Base-by-base conservation (phyloP, 306 rosid species). In the Quillaja saponaria region DNA sequence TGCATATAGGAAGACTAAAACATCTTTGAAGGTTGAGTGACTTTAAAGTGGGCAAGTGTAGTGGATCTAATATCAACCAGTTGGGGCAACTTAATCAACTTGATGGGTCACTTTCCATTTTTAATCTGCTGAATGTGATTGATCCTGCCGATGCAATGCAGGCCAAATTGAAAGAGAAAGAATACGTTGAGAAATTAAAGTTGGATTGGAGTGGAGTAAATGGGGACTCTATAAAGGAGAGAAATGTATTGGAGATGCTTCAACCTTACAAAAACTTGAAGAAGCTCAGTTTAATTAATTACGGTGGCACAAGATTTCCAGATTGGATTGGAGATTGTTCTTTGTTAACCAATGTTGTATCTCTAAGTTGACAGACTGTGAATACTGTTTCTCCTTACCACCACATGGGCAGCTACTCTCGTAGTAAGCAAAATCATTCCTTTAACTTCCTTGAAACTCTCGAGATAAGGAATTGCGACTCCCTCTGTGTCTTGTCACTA, bases 151-250 rank as follows among this genome's bases (percentile, higher is more conserved):
- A 59, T 15, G 47, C 44, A 6, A 6, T 0, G 8, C 25, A 45
- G 12, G 65, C 55, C 7, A 58, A 17, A 5, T 0, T 65, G 55
- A 53, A 60, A 61, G 55, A 61, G 13, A 76, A 69, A 63, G 46
- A 37, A 28, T 13, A 65, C 41, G 14, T 76, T 8, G 64, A 59
- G 11, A 41, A 20, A 7, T 20, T 71, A 12, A 0, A 5, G 17
- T 18, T 61, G 63, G 0, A 8, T 1, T 69, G 58, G 58, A 9
- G 19, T 58, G 49, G 19, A 10, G 34, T 11, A 2, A 6, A 5
- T 1, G 6, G 33, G 11, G 57, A 12, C 6, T 37, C 34, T 1
- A 42, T 34, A 14, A 34, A 6, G 14, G 63, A 51, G 12, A 48
- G 13, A 47, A 13, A 6, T 7, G 13, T 69, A 5, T 20, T 69